Base-by-base conservation (phyloP, 768 basidiomycete genomes). In the Gelatoporia subvermispora region DNA sequence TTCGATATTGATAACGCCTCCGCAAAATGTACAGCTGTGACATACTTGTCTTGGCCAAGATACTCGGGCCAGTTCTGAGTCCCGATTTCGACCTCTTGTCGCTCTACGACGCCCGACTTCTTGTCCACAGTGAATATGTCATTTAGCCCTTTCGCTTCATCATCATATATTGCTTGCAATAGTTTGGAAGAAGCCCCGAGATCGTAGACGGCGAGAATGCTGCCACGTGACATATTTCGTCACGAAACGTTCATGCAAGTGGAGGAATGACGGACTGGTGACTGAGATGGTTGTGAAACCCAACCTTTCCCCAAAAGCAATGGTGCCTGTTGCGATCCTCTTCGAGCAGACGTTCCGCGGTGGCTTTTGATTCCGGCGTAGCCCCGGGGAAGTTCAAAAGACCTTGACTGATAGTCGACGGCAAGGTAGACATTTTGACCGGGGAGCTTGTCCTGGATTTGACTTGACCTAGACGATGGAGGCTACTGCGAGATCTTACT, bases 231-330 rank as follows among this genome's bases (percentile, higher is more conserved):
- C 23, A 8, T 15, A 35, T 8, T 23, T n/a, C 25, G 18, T 35
- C 18, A 35, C n/a, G 43, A 34, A 18, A 16, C 31, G 47, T 35
- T 16, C 37, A 43, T 37, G 11, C 17, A 11, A 43, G 35, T 18
- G 28, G 43, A 18, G 21, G 37, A 34, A 16, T 20, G 17, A 53
- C n/a, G n/a, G 36, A 81, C 80, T 82, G 80, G 55, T 83, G 80
- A 53, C 73, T 75, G 13, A 79, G 60, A 59, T 83, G 81, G 58
- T 81, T 81, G 55, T 83, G 79, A 23, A 81, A 67, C 2, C 71
- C 69, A 16, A 67, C 63, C 16, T 59, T 43, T 10, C 68, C 61
- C 54, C 72, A 79, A 57, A 72, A 74, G 56, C 78, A 78, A 51
- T 82, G 79, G 50, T 79, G 72, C 15, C 62, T 57, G 46, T 75